Percentiles rank a stretch among this genome's conserved stretches.
phyloP scores from a whole-genome alignment of 2,329 filamentous ascomycete genomes.

The Colletotrichum sp. region DNA sequence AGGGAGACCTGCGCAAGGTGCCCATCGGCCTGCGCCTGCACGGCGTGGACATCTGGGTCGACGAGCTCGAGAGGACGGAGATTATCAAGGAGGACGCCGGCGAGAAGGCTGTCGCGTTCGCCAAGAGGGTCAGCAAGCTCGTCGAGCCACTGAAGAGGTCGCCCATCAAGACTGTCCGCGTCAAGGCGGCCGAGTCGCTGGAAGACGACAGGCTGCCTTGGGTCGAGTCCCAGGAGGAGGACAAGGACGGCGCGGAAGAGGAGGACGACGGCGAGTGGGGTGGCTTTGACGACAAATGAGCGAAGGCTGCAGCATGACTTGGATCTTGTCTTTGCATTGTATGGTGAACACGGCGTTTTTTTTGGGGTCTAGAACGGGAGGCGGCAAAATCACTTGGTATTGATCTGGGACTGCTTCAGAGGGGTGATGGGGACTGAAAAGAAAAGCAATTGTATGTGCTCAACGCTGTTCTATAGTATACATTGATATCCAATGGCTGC shows the following conservation, averaged over 20 bases:
- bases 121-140: conserved; percentile 58
- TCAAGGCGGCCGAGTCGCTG: conserved; percentile 72
- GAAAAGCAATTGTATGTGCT: conserved; percentile 1
- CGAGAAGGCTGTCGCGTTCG: conserved; percentile 47
- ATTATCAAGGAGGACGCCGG: conserved; percentile 47
- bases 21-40: conserved; percentile 88
- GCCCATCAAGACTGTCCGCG: conserved; percentile 74
- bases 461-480: conserved; percentile 14
- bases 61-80: conserved; percentile 80
- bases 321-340: conserved; percentile 10
- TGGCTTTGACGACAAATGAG: conserved; percentile 19
- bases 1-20: conserved; percentile 55
- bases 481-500: conserved; percentile 16
- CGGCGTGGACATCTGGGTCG: conserved; percentile 87
- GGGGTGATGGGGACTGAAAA: not conserved
- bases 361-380: not conserved
- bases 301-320: not conserved
- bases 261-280: conserved; percentile 37
- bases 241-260: conserved; percentile 35
- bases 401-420: not conserved
- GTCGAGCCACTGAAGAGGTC: conserved; percentile 63
- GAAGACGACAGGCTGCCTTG: conserved; percentile 76
- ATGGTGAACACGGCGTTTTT: conserved; percentile 19
- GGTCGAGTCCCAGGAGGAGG: conserved; percentile 50
- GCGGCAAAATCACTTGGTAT: not conserved